Conservation (phyloP, 805 yeast species). For the Zygotorulaspora chibaensis region DNA sequence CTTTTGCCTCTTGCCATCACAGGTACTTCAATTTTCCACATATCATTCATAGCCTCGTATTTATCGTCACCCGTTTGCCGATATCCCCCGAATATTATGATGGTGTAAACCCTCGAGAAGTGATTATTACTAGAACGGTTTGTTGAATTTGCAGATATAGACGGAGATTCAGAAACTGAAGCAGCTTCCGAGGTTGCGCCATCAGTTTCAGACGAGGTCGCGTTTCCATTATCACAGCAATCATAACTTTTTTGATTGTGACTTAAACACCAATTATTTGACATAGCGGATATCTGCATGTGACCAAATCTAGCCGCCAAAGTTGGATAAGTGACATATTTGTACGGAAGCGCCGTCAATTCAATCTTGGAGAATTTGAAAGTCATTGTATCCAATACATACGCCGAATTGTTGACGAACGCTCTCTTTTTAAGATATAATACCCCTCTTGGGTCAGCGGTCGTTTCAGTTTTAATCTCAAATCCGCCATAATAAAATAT, state of each 20-base stretch:
- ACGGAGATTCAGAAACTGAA: conserved; percentile 4
- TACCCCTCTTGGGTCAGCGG: conserved; percentile 33
- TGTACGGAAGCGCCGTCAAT: conserved; percentile 34
- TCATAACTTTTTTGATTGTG: conserved; percentile 6
- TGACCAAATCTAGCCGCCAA: conserved; percentile 41
- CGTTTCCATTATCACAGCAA: conserved; percentile 1
- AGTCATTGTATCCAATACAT: conserved; percentile 52
- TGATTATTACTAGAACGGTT: conserved; percentile 6
- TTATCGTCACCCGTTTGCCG: conserved; percentile 30
- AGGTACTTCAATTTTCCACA: conserved; percentile 41
- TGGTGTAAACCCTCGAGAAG: conserved; percentile 19
- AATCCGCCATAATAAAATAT: conserved; percentile 70
- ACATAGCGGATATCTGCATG: conserved; percentile 29
- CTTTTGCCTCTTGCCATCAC: conserved; percentile 36
- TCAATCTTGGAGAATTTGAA: conserved; percentile 47
- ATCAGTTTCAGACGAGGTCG: conserved; percentile 3
- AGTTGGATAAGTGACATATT: conserved; percentile 30
- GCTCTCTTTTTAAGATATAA: conserved; percentile 40
- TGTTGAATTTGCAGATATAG: conserved; percentile 3
- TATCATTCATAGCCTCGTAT: conserved; percentile 38
- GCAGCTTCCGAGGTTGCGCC: conserved; percentile 1
- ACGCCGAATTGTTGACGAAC: conserved; percentile 49
- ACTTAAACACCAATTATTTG: not conserved
- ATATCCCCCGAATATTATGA: conserved; percentile 49
- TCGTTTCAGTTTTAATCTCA: conserved; percentile 38